These are phyloP conservation scores for Ceratocystis diversiconidia DNA, from an alignment of 2,329 filamentous ascomycete genomes.

Conservation along the genomic window DNA sequence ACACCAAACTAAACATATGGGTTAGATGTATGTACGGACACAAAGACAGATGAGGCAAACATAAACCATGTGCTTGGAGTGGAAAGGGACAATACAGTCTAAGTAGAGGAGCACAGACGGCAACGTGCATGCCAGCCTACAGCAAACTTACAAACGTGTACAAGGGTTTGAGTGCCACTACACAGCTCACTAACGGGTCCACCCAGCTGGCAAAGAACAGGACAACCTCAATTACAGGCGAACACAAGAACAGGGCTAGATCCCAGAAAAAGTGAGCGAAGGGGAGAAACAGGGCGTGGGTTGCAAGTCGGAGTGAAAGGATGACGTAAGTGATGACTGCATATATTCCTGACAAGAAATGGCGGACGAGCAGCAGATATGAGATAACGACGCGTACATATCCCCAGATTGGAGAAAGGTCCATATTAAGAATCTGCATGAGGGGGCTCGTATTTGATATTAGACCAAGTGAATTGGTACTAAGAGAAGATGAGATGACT, in stretches of 20 bases:
- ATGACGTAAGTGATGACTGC: not conserved
- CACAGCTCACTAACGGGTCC: not conserved
- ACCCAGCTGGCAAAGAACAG: conserved; percentile 9
- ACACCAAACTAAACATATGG: conserved; percentile 7
- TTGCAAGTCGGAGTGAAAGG: not conserved
- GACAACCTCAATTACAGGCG: conserved; percentile 9
- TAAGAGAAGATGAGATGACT: not conserved
- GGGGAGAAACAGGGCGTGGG: not conserved
- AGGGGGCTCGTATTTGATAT: not conserved
- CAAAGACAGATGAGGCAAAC: not conserved
- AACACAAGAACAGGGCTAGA: not conserved
- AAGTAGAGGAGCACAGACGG: not conserved
- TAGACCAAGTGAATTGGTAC: not conserved
- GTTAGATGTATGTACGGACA: not conserved
- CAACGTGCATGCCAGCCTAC: not conserved
- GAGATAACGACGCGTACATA: not conserved
- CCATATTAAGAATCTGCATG: not conserved
- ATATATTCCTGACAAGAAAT: not conserved
- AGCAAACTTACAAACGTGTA: conserved; percentile 17
- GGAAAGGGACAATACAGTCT: not conserved
- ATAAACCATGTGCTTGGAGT: not conserved
- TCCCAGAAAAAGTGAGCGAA: not conserved
- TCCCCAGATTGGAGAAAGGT: not conserved
- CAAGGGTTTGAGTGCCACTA: conserved; percentile 9
- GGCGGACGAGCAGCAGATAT: not conserved